Conservation (phyloP, 306 rosid species). For the Lupinus albus region DNA sequence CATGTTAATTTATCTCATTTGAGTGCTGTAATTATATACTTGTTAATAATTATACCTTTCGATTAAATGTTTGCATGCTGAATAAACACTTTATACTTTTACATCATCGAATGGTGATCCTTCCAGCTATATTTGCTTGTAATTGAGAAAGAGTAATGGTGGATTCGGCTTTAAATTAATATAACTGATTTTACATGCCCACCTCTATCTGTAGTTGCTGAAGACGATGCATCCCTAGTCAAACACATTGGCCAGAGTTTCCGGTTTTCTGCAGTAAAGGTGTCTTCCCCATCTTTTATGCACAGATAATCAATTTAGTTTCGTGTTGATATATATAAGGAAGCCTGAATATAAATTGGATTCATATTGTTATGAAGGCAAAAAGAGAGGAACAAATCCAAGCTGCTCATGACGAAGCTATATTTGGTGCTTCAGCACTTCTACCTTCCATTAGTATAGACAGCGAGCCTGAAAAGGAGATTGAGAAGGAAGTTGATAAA, state of each 20-base stretch:
- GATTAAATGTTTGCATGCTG: constrained; percentile 19
- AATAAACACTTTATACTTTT: constrained; percentile 16
- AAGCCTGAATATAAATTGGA: constrained; percentile 17
- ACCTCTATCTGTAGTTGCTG: constrained; percentile 65
- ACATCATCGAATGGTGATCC: constrained; percentile 17
- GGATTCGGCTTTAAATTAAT: constrained; percentile 37
- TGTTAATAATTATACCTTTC: constrained; percentile 13
- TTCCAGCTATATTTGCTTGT: constrained; percentile 27
- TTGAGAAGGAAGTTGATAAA: constrained; percentile 49
- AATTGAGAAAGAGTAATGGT: constrained; percentile 18
- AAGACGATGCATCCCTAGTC: constrained; percentile 76
- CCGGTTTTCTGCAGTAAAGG: constrained; percentile 85
- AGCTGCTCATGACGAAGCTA: constrained; percentile 94
- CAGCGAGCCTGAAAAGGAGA: constrained; percentile 62
- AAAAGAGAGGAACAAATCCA: constrained; percentile 73
- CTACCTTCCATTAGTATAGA: constrained; percentile 49
- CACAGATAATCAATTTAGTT: constrained; percentile 2
- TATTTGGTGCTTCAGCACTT: constrained; percentile 68
- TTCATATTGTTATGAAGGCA: constrained; percentile 52
- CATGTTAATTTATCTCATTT: constrained; percentile 27
- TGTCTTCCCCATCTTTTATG: constrained; percentile 35
- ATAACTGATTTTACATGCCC: constrained; percentile 20
- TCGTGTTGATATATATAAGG: constrained; percentile 31
- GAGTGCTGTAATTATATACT: not conserved
- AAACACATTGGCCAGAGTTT: constrained; percentile 87